Base-by-base conservation (phyloP, 2,329 filamentous ascomycete species). In the Dendryphion nanum region DNA sequence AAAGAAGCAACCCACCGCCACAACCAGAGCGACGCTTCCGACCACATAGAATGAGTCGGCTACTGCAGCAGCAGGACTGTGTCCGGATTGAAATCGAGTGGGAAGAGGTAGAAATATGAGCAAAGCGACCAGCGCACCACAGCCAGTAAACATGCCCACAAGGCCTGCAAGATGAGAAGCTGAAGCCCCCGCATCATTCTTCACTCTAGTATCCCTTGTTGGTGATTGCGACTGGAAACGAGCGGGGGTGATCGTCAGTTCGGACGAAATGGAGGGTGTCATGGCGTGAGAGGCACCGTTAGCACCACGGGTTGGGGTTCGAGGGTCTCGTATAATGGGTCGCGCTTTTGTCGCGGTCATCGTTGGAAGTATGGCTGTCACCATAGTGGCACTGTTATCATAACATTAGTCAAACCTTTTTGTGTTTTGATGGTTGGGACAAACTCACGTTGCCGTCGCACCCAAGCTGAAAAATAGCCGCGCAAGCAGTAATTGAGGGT, bases 71-170 rank as follows among this genome's bases (percentile, higher is more conserved):
- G 79, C 82, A 15, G 85, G 82, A 1, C 83, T 85, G 7, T 85
- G 74, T n/a, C 85, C 87, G 28, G 82, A 74, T 55, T 84, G 79
- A 58, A 97, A 94, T 21, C 78, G 77, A 2, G 89, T 85, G 0
- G 93, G 93, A 14, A 98, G 76, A 5, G 91, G 93, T 12, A 98
- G 75, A 59, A 98, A 97, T 21, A 93, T 57, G 0, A 74, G 67
- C 19, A 98, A 72, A 8, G 93, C 89, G 4, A 98, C 76, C 4
- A 98, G 75, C 12, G 93, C 93, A 43, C 93, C 93, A 54, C 87
- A 88, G 17, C 93, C 93, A 6, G 93, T 95, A 61, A 94, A 95
- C 41, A 95, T 73, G 4, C 93, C 93, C 4, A 98, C 93, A 35
- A 90, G 82, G 0, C 93, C 93, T 13, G 93, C 91, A 18, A 98